Conservation (phyloP, 108 stramenopile genomes). For the Cylindrotheca fusiformis region DNA sequence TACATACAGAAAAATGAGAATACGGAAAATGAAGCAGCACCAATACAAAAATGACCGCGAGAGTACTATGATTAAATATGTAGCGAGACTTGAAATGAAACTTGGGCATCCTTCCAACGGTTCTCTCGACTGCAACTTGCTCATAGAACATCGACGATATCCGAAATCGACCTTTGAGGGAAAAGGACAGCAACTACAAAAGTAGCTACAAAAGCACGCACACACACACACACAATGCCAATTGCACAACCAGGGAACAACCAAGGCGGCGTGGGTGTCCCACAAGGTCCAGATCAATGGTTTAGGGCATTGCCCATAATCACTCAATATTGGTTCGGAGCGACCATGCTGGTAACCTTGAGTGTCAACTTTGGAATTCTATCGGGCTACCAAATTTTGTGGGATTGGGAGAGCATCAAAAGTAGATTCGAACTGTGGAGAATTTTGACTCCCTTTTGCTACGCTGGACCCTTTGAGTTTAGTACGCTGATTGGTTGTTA, state of each 20-base stretch:
- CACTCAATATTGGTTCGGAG: slow-evolving; percentile 82
- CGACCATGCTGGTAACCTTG: slow-evolving; percentile 56
- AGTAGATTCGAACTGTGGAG: slow-evolving; percentile 74
- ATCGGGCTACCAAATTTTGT: slow-evolving; percentile 52
- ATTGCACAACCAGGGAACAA: slow-evolving; percentile 24
- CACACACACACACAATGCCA: slow-evolving; percentile 15
- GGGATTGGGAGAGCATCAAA: slow-evolving; percentile 48
- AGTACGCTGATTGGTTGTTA: slow-evolving; percentile 68
- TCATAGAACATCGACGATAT: too few species aligned
- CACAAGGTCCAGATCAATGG: slow-evolving; percentile 50
- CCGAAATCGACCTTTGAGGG: too few species aligned
- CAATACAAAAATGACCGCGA: too few species aligned
- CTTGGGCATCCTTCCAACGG: too few species aligned
- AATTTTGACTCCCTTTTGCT: slow-evolving; percentile 74
- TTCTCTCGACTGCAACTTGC: too few species aligned
- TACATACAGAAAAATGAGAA: too few species aligned
- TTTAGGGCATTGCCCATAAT: slow-evolving; percentile 78
- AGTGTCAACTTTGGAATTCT: slow-evolving; percentile 71
- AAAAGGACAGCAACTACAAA: neutral
- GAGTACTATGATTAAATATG: too few species aligned
- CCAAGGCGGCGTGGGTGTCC: slow-evolving; percentile 24
- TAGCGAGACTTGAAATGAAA: too few species aligned
- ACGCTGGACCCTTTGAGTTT: slow-evolving; percentile 68
- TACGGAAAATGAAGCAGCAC: too few species aligned
- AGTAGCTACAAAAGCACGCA: neutral